These are phyloP conservation scores for Senna tora DNA, from an alignment of 306 rosid genomes.

Conservation along the genomic window DNA sequence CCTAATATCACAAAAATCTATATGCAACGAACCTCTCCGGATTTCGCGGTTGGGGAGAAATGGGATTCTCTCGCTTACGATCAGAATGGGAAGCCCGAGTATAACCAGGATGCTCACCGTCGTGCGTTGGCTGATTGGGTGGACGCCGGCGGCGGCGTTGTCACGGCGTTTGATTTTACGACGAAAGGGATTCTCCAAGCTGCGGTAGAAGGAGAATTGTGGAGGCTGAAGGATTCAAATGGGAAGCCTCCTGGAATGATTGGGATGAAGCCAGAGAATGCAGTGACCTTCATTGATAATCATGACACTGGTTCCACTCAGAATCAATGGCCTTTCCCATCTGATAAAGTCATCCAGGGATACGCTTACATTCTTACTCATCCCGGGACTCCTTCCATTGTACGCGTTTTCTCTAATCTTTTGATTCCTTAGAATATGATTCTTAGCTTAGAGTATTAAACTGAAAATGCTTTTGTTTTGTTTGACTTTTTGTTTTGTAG, in stretches of 20 bases:
- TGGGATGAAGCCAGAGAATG: conserved; percentile 72
- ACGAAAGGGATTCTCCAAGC: conserved; percentile 59
- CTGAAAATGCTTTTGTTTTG: not conserved
- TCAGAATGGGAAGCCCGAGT: conserved; percentile 40
- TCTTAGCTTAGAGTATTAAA: not conserved
- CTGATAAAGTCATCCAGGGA: conserved; percentile 72
- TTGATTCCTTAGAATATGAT: not conserved
- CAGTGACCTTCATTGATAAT: conserved; percentile 76
- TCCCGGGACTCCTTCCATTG: conserved; percentile 76
- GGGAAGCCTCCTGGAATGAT: conserved; percentile 76
- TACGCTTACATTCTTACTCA: conserved; percentile 86
- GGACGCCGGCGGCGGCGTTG: conserved; percentile 43
- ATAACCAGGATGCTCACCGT: conserved; percentile 51
- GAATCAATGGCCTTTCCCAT: conserved; percentile 62
- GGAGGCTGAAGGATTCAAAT: conserved; percentile 61
- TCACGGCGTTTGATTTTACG: conserved; percentile 58
- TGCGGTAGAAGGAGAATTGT: conserved; percentile 62
- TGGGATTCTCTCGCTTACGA: conserved; percentile 56
- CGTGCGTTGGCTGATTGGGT: conserved; percentile 47
- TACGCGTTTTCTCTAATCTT: conserved; percentile 37
- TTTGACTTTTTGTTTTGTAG: conserved; percentile 44
- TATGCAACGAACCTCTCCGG: conserved; percentile 61
- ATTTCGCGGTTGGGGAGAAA: conserved; percentile 78
- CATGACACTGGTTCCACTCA: conserved; percentile 85
- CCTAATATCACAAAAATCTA: conserved; percentile 57